Conservation (phyloP, 2,329 filamentous ascomycete genomes). For the Lanzia echinophila region DNA sequence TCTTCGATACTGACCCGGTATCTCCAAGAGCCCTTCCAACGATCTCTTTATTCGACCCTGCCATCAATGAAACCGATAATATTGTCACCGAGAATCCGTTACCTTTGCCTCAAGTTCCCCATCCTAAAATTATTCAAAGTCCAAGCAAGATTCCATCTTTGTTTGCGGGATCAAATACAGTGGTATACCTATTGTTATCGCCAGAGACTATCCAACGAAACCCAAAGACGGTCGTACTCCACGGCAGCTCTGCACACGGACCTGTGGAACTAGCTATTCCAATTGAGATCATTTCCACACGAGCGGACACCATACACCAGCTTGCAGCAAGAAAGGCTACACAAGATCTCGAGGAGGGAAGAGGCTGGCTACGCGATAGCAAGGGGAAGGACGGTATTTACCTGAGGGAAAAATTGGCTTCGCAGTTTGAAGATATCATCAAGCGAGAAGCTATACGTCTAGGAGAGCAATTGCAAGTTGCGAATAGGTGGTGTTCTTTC, state of each 20-base stretch:
- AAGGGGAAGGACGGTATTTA: slow-evolving; percentile 39
- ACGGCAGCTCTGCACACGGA: slow-evolving; percentile 48
- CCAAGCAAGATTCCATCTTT: slow-evolving; percentile 57
- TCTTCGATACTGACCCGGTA: slow-evolving; percentile 9
- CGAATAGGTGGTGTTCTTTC: slow-evolving; percentile 66
- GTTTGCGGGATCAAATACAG: slow-evolving; percentile 60
- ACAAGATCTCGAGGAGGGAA: slow-evolving; percentile 62
- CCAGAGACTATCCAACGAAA: slow-evolving; percentile 39
- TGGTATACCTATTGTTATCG: slow-evolving; percentile 58
- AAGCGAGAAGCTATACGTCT: slow-evolving; percentile 60
- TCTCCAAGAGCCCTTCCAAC: background rate
- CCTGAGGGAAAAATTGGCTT: slow-evolving; percentile 41
- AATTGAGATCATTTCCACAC: slow-evolving; percentile 41
- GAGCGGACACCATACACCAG: slow-evolving; percentile 56
- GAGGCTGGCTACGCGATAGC: slow-evolving; percentile 56
- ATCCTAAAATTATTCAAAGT: slow-evolving; percentile 56
- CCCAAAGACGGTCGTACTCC: slow-evolving; percentile 51
- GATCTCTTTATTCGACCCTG: slow-evolving; percentile 52
- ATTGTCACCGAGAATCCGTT: background rate
- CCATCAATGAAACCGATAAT: background rate
- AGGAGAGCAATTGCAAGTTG: slow-evolving; percentile 59
- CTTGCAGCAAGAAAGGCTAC: slow-evolving; percentile 63
- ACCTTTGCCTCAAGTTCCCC: slow-evolving; percentile 42
- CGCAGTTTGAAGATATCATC: slow-evolving; percentile 52
- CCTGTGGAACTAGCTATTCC: slow-evolving; percentile 60